Evolutionary conservation across 2,329 filamentous ascomycete genomes (phyloP), one percentile per base, ranked within the genome.

Genomic region (Colletotrichum magnum): DNA sequence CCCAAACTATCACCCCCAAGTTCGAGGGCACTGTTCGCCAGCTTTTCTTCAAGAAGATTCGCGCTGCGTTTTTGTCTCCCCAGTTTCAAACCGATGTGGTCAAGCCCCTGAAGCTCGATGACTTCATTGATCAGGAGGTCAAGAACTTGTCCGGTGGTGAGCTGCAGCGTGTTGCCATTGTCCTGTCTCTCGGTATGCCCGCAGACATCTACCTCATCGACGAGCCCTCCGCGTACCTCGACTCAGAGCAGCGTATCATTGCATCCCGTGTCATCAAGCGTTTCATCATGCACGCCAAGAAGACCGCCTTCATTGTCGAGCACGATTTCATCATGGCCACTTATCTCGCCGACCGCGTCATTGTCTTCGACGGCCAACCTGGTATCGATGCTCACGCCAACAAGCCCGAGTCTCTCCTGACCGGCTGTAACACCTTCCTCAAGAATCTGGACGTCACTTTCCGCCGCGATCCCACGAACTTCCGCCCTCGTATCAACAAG

Each of bases 261-360:
- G 95, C 95, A 71, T 93, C 95, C 53, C 93, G 95, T 79, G 97
- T 99, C 79, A 99, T 99, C 86, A 99, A 99, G 88, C 93, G 96
- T 74, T 99, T 97, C 88, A 99, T 99, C 83, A 99, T 99, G 96
- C 95, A 99, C 87, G 92, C 94, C 77, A 98, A 98, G 91, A 98
- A 98, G 90, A 99, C 96, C 0, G 96, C 96, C 58, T 99, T 99
- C 81, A 91, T 99, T 75, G 95, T 99, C 80, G 96, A 99, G 90
- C 96, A 99, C 92, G 96, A 99, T 88, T 98, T 99, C 86, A 97
- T 98, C 86, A 98, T 98, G 95, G 89, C 88, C 53, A 90, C 88
- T 18, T 89, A 89, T 74, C 85, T 90, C 60, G 89, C 96, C 53
- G 97, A 99, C 79, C 93, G 96, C 74, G 96, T 99, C 81, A 99